These are phyloP conservation scores for Talaromyces liani DNA, from an alignment of 495 filamentous ascomycete species.

Conservation along the genomic window DNA sequence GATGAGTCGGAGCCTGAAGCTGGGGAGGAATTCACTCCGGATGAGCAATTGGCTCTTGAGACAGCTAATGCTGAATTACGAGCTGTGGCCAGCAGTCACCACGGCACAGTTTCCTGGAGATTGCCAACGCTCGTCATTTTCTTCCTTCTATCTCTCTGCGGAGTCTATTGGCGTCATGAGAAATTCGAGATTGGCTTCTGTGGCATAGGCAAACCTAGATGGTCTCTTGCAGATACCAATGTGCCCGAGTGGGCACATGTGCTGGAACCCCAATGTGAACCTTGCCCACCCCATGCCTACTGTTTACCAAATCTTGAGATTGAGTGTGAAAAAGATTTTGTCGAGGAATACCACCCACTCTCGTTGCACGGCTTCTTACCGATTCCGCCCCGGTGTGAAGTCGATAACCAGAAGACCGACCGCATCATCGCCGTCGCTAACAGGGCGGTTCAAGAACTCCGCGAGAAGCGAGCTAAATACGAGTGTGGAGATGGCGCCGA, in stretches of 20 bases:
- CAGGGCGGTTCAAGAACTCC: slow-evolving; percentile 77
- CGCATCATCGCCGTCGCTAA: slow-evolving; percentile 82
- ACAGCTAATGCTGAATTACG: slow-evolving; percentile 43
- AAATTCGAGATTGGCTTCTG: slow-evolving; percentile 94
- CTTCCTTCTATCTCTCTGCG: slow-evolving; percentile 63
- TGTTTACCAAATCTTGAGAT: slow-evolving; percentile 73
- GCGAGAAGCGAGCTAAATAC: slow-evolving; percentile 77
- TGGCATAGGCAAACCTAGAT: slow-evolving; percentile 65
- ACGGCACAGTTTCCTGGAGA: slow-evolving; percentile 30
- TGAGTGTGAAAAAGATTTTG: slow-evolving; percentile 78
- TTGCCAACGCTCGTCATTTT: slow-evolving; percentile 61
- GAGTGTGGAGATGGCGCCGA: slow-evolving; percentile 72
- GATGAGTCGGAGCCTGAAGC: slow-evolving; percentile 38
- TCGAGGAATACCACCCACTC: slow-evolving; percentile 77
- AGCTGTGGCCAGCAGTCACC: slow-evolving; percentile 14
- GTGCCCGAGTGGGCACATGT: slow-evolving; percentile 61
- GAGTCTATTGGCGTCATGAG: slow-evolving; percentile 81
- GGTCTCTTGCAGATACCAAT: slow-evolving; percentile 42
- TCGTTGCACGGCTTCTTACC: slow-evolving; percentile 75
- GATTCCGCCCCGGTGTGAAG: slow-evolving; percentile 86
- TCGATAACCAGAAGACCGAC: slow-evolving; percentile 86
- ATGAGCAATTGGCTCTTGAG: slow-evolving; percentile 72
- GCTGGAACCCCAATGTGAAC: slow-evolving; percentile 77
- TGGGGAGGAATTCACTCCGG: slow-evolving; percentile 90
- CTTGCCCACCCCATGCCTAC: slow-evolving; percentile 84